phyloP scores from a whole-genome alignment of 1,139 yeast genomes.

The Candida pseudocylindracea region DNA sequence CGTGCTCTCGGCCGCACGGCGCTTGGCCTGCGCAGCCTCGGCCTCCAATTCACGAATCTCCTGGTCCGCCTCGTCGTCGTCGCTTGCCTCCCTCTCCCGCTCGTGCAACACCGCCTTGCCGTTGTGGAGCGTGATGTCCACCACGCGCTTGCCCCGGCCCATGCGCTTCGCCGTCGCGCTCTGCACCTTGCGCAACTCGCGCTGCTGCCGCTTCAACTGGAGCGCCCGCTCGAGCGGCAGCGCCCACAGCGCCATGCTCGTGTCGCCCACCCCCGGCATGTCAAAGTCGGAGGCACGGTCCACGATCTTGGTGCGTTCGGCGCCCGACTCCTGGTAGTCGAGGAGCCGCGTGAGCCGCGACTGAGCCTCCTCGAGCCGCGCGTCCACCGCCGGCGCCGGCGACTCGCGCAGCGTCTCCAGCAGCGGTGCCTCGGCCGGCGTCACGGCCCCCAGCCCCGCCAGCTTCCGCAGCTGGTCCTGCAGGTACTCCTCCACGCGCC shows the following conservation, averaged over 20 bases:
- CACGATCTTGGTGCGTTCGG: conserved; percentile 76
- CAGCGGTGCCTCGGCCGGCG: conserved; percentile 8
- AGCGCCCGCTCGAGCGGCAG: conserved; percentile 77
- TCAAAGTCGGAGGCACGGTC: conserved; percentile 90
- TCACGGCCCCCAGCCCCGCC: conserved; percentile 8
- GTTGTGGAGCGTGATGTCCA: conserved; percentile 59
- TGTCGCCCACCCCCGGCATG: conserved; percentile 18
- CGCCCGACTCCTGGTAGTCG: conserved; percentile 67
- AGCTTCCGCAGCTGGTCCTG: conserved; percentile 8
- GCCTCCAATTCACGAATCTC: background rate
- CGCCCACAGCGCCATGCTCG: conserved; percentile 44
- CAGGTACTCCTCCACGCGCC: conserved; percentile 8
- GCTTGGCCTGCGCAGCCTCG: too few relatives aligned
- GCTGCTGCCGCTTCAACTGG: conserved; percentile 61
- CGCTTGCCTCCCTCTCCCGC: conserved; percentile 5
- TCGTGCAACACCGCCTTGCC: conserved; percentile 56
- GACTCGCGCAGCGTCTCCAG: conserved; percentile 16
- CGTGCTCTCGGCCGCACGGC: too few relatives aligned
- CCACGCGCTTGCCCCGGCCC: conserved; percentile 54
- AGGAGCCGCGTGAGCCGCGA: conserved; percentile 49
- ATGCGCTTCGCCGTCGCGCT: conserved; percentile 30
- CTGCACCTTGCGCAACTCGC: conserved; percentile 40
- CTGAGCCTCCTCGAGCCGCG: conserved; percentile 46
- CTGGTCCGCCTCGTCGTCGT: conserved; percentile 2
- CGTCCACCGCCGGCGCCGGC: conserved; percentile 14